Percentiles rank a stretch among this genome's conserved stretches.
phyloP scores from a whole-genome alignment of 2,329 filamentous ascomycete species.

The Penicillium expansum region DNA sequence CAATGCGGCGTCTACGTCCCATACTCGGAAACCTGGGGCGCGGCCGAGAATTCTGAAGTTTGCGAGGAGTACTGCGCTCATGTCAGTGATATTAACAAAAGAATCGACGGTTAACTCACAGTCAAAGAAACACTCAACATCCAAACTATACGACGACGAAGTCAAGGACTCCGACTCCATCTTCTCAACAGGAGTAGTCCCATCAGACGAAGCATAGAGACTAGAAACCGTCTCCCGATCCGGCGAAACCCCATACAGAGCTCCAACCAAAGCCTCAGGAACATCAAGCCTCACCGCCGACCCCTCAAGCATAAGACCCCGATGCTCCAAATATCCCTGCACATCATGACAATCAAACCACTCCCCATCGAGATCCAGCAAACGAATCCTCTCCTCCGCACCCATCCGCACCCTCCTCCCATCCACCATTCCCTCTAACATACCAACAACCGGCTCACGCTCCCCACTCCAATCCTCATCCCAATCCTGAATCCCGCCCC shows the following conservation, averaged over 20 bases:
- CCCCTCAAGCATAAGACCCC: slow-evolving; percentile 31
- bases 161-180: not conserved
- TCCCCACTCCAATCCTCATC: slow-evolving; percentile 26
- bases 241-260: slow-evolving; percentile 14
- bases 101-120: slow-evolving; percentile 16
- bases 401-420: too few relatives aligned
- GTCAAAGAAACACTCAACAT: slow-evolving; percentile 30
- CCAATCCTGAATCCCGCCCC: slow-evolving; percentile 23
- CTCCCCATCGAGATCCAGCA: slow-evolving; percentile 66
- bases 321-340: slow-evolving; percentile 62
- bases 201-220: slow-evolving; percentile 9
- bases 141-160: slow-evolving; percentile 17
- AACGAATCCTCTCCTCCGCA: slow-evolving; percentile 30
- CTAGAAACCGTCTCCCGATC: slow-evolving; percentile 11
- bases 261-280: slow-evolving; percentile 12
- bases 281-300: slow-evolving; percentile 30
- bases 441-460: slow-evolving; percentile 6
- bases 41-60: slow-evolving; percentile 34
- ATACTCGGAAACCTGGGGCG: slow-evolving; percentile 35
- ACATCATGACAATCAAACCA: slow-evolving; percentile 78
- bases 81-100: not conserved
- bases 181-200: not conserved
- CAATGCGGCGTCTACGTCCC: slow-evolving; percentile 34
- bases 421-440: not conserved
- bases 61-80: slow-evolving; percentile 21